Conservation (phyloP, 352 stramenopile genomes). For the Thalassiosira mediterranea region DNA sequence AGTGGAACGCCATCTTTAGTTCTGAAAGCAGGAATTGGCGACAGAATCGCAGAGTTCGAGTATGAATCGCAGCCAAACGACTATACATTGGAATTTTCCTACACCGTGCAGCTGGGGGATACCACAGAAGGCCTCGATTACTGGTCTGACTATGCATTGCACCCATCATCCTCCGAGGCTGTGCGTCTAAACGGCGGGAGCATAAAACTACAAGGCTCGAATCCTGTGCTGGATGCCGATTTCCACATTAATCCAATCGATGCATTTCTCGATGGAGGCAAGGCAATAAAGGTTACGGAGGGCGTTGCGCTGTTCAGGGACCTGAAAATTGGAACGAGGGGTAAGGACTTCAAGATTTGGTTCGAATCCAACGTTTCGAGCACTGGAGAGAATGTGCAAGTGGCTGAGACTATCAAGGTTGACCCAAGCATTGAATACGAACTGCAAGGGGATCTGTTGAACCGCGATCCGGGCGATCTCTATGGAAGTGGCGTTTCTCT, state of each 20-base stretch:
- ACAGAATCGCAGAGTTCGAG: constrained; percentile 57
- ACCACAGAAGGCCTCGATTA: constrained; percentile 56
- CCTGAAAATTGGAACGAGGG: constrained; percentile 64
- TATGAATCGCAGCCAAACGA: constrained; percentile 57
- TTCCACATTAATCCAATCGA: constrained; percentile 64
- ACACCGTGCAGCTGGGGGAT: constrained; percentile 64
- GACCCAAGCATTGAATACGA: constrained; percentile 67
- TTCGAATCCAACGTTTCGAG: constrained; percentile 39
- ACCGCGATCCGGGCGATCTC: constrained; percentile 58
- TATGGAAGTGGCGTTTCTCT: constrained; percentile 62
- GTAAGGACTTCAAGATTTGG: constrained; percentile 65
- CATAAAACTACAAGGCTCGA: constrained; percentile 42
- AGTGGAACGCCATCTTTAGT: constrained; percentile 46
- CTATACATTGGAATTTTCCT: constrained; percentile 55
- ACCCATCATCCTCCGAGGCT: constrained; percentile 50
- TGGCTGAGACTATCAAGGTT: constrained; percentile 47
- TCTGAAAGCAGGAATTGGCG: constrained; percentile 45
- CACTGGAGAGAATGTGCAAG: constrained; percentile 35
- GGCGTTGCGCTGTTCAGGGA: constrained; percentile 57
- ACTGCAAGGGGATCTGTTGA: constrained; percentile 49
- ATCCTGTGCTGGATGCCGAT: constrained; percentile 60
- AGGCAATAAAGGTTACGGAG: constrained; percentile 33
- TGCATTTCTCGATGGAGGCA: constrained; percentile 56
- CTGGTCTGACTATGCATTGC: constrained; percentile 51
- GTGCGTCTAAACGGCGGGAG: constrained; percentile 56